Evolutionary conservation across 169 alveolate species (phyloP).

Genomic region (Blepharisma undulans): DNA sequence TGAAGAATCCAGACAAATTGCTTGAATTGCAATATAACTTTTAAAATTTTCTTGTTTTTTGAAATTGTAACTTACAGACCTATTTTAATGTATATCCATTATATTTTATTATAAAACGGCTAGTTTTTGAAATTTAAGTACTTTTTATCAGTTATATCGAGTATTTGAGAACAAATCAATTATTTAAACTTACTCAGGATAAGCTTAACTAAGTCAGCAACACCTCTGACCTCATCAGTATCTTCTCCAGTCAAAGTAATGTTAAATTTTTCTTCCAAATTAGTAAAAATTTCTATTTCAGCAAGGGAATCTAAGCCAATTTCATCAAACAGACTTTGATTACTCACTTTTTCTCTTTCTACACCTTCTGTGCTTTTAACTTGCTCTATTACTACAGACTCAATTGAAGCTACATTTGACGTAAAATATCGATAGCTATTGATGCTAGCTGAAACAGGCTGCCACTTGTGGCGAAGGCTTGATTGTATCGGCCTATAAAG

Average conservation of each 20-base stretch:
- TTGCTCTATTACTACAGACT: background rate
- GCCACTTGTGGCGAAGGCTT: background rate
- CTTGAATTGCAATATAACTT: too few species aligned
- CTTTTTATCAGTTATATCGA: background rate
- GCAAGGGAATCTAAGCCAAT: conserved; percentile 23
- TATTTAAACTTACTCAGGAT: background rate
- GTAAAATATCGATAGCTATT: background rate
- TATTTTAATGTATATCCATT: background rate
- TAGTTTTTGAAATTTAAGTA: background rate
- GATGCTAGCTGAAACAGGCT: background rate
- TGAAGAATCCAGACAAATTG: too few species aligned
- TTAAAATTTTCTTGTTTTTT: too few species aligned
- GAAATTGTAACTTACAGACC: background rate
- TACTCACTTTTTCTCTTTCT: background rate
- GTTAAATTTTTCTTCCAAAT: conserved; percentile 4
- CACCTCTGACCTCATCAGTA: conserved; percentile 10
- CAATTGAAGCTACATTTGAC: background rate
- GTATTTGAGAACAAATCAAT: background rate
- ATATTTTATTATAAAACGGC: background rate
- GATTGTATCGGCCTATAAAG: background rate
- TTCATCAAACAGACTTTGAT: background rate
- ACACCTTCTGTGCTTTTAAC: conserved; percentile 1
- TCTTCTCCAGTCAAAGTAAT: conserved; percentile 14
- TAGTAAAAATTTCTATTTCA: conserved; percentile 1
- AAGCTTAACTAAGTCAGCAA: conserved; percentile 7